phyloP scores from a whole-genome alignment of 768 basidiomycete species.

The Calocera cornea region DNA sequence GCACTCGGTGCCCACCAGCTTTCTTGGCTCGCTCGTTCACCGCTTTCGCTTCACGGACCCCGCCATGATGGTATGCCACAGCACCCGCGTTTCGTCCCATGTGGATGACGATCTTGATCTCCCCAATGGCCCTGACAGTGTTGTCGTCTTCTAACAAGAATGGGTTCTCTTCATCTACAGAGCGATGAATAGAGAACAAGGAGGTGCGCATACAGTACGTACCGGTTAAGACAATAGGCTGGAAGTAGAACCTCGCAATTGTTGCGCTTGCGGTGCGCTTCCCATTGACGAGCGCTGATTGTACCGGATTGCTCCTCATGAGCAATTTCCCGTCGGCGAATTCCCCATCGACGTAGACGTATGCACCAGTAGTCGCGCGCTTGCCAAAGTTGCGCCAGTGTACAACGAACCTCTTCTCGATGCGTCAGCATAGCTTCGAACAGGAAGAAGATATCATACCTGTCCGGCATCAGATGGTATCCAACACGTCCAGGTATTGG shows the following conservation, averaged over 20 bases:
- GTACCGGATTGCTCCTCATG: neutral
- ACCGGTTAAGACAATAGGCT: neutral
- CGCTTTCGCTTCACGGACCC: neutral
- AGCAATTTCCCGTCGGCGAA: neutral
- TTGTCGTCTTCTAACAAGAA: neutral
- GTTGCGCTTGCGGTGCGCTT: neutral
- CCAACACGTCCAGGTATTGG: slow-evolving; percentile 3
- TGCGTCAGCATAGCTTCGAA: neutral
- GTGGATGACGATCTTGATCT: neutral
- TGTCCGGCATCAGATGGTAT: neutral
- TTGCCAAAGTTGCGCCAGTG: neutral
- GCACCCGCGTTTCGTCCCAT: neutral
- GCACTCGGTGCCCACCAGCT: neutral
- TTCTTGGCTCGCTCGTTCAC: neutral
- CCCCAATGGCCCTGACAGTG: neutral
- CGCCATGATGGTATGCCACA: neutral
- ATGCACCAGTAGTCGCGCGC: neutral
- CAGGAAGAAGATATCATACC: neutral
- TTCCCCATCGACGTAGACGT: neutral
- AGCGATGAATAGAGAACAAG: neutral
- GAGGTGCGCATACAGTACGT: neutral
- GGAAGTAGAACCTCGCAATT: neutral
- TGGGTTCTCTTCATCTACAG: slow-evolving; percentile 1
- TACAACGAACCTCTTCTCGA: neutral
- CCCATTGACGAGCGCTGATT: neutral